phyloP scores from a whole-genome alignment of 2,329 filamentous ascomycete species.

The Colletotrichum sp. region DNA sequence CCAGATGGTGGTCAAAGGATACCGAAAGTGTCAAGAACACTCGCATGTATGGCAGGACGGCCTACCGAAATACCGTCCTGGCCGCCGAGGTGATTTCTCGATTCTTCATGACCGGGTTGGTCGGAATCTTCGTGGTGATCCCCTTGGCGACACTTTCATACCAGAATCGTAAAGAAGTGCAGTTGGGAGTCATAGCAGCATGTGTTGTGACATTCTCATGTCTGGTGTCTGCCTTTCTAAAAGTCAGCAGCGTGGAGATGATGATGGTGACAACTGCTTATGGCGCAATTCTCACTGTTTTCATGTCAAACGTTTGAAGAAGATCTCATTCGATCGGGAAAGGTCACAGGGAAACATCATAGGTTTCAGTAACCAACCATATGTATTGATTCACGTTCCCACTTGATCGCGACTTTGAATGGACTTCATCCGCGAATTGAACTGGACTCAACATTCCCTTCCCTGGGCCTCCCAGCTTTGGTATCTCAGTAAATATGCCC shows the following conservation, averaged over 20 bases:
- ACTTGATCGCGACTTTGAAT: neutral
- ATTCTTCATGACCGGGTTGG: neutral
- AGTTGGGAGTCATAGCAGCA: neutral
- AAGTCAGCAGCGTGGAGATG: neutral
- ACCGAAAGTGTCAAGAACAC: neutral
- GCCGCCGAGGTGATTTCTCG: neutral
- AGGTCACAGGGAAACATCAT: neutral
- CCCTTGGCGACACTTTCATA: neutral
- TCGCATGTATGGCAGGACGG: neutral
- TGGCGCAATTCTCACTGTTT: neutral
- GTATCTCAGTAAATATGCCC: neutral
- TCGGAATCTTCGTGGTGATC: neutral
- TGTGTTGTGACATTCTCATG: neutral
- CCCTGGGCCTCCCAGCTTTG: neutral
- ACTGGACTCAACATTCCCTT: neutral
- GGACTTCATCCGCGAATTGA: neutral
- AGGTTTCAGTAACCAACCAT: neutral
- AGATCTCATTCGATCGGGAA: neutral
- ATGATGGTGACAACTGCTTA: neutral
- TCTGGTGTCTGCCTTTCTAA: neutral
- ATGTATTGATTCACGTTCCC: neutral
- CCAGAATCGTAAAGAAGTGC: neutral
- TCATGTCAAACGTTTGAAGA: neutral
- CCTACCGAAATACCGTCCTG: neutral
- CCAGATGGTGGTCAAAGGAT: neutral